Base-by-base conservation (phyloP, 2,329 filamentous ascomycete species). In the Byssothecium circinans region DNA sequence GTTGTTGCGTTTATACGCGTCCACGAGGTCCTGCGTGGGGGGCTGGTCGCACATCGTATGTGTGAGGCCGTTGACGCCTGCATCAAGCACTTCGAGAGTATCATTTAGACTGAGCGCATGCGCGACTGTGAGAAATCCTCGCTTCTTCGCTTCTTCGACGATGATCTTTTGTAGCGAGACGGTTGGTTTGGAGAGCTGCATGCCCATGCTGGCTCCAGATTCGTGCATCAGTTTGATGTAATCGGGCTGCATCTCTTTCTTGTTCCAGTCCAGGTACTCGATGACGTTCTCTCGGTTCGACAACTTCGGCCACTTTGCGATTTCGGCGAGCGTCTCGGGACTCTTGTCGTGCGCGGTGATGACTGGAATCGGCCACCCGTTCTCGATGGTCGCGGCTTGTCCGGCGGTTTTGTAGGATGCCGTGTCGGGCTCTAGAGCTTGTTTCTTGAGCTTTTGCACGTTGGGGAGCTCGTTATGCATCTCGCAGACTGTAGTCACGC, bases 181-280 rank as follows among this genome's bases (percentile, higher is more conserved):
- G 0, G 70, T 66, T 0, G 77, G 77, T 27, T 74, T 64, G 4
- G 56, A 51, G 15, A 77, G 66, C 7, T 66, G 36, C 6, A 48
- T 30, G 2, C 71, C 70, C 58, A 79, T 64, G 8, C 65, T 58
- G 7, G 57, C 66, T 2, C 78, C 78, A 42, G 67, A 70, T 52
- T 80, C 78, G 52, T 80, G 75, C 70, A 80, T 77, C 39, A 80
- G 60, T 54, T 80, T 80, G 57, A 79, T 76, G 60, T 78, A 79
- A 48, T 78, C 72, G 1, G 72, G 74, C 30, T 64, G 50, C 52
- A 66, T 65, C 44, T 78, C 74, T 10, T 61, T 61, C 10, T 70
- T 51, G 2, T 70, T 69, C 50, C 72, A 69, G 11, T 70, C 62
- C 2, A 79, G 61, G 48, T 74, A 79, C 14, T 68, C 57, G 1